Evolutionary conservation across 106 monocot genomes (phyloP).

Genomic region (Iris macrosiphon): DNA sequence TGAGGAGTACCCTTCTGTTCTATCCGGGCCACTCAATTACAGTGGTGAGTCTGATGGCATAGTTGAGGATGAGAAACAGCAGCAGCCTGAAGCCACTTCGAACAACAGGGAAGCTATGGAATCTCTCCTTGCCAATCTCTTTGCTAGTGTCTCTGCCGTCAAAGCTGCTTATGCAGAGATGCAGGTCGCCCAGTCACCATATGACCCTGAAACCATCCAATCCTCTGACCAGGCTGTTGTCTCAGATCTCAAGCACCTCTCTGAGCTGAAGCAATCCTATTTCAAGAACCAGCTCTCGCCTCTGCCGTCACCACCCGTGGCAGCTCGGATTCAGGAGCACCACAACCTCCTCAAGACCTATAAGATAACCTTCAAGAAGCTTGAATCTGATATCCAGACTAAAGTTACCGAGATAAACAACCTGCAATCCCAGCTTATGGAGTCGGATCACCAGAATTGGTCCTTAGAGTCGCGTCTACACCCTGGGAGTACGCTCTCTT

Average conservation of each 20-base stretch:
- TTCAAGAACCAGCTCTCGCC: conserved; percentile 31
- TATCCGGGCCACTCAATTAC: no score
- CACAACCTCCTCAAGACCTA: conserved; percentile 60
- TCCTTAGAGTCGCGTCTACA: conserved; percentile 28
- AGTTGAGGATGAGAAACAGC: conserved; percentile 12
- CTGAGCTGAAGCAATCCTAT: conserved; percentile 47
- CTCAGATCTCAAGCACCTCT: conserved; percentile 34
- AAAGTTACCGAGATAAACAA: conserved; percentile 33
- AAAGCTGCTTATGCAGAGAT: conserved; percentile 62
- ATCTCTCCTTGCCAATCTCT: conserved; percentile 36
- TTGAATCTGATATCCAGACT: conserved; percentile 37
- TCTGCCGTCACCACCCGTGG: conserved; percentile 6
- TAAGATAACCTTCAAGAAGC: conserved; percentile 50
- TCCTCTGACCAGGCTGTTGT: conserved; percentile 38
- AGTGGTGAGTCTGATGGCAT: no score
- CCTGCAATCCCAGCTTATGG: conserved; percentile 26
- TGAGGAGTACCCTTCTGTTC: not conserved
- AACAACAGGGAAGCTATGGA: conserved; percentile 11
- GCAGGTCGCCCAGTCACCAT: conserved; percentile 59
- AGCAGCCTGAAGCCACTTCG: not conserved
- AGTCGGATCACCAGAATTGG: conserved; percentile 23
- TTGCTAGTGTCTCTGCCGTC: conserved; percentile 47
- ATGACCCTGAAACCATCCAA: conserved; percentile 50
- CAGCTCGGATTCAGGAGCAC: conserved; percentile 63
- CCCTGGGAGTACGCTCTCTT: conserved; percentile 28